A percentile compares a stretch with the other conserved stretches of the same genome.
These are phyloP conservation scores for Talaromyces sp. DNA, from an alignment of 2,329 filamentous ascomycete genomes.

Conservation along the genomic window DNA sequence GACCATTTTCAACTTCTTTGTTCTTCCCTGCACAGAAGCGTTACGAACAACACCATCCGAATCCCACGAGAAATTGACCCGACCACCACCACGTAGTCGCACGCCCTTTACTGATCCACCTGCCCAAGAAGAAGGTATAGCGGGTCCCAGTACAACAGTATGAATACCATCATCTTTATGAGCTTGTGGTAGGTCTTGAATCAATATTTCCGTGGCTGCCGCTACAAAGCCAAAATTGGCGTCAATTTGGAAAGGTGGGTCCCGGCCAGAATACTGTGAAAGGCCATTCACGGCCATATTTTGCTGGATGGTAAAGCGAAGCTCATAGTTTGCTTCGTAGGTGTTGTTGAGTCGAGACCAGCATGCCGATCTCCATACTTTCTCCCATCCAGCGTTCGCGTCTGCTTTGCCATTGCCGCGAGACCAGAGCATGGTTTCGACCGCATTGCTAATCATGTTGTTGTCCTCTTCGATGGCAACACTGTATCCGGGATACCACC, in stretches of 20 bases:
- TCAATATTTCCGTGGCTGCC: slow-evolving; percentile 10
- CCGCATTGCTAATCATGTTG: slow-evolving; percentile 47
- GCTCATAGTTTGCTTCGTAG: slow-evolving; percentile 38
- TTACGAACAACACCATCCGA: slow-evolving; percentile 5
- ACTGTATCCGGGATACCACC: slow-evolving; percentile 59
- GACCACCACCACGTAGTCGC: slow-evolving; percentile 11
- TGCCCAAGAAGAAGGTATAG: slow-evolving; percentile 12
- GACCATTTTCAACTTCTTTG: background rate
- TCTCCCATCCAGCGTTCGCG: slow-evolving; percentile 61
- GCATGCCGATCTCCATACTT: slow-evolving; percentile 60
- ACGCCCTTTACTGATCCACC: slow-evolving; percentile 11
- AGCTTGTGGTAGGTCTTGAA: slow-evolving; percentile 8
- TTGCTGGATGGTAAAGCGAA: slow-evolving; percentile 13
- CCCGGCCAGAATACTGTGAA: slow-evolving; percentile 11
- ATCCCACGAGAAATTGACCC: slow-evolving; percentile 16
- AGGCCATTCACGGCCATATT: slow-evolving; percentile 14
- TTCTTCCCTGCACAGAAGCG: background rate
- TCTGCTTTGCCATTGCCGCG: slow-evolving; percentile 46
- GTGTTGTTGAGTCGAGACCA: slow-evolving; percentile 60
- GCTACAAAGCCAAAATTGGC: slow-evolving; percentile 16
- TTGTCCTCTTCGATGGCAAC: slow-evolving; percentile 51
- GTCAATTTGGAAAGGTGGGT: slow-evolving; percentile 15
- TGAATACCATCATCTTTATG: slow-evolving; percentile 5
- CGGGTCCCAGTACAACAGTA: slow-evolving; percentile 9
- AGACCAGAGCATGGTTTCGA: slow-evolving; percentile 50